Base-by-base conservation (phyloP, 805 yeast genomes). In the Metschnikowia baotianmanensis region DNA sequence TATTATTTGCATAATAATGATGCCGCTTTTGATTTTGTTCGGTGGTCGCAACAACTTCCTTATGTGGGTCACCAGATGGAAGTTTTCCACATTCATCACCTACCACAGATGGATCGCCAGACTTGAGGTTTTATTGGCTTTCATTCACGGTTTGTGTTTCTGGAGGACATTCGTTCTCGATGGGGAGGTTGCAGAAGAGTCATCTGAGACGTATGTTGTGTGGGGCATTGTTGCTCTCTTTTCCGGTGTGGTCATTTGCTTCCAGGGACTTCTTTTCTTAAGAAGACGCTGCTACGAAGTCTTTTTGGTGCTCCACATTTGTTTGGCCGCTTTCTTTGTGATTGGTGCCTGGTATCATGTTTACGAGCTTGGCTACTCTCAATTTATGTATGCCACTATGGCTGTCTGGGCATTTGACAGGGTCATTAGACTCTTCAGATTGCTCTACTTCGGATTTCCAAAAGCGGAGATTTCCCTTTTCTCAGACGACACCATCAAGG, bases 341-440 rank as follows among this genome's bases (percentile, higher is more conserved):
- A 16, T 52, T 16, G 60, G 60, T 1, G 46, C 55, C 4, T 57
- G 54, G 53, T 37, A 26, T 31, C 55, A 51, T 28, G 33, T 45
- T 12, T 36, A 39, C 16, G 45, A 31, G 23, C 43, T 47, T n/a
- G 48, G 53, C 0, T 67, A 61, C 35, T 54, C 54, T 16, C 50
- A 55, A 48, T 74, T 63, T n/a, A 48, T 55, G 41, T 78, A 76
- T 42, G 74, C 78, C 4, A 55, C 81, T 7, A 71, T 78, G 44
- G 82, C 78, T 0, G 67, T 87, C 7, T 88, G 96, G 96, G 53
- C 56, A 0, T 34, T 61, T 1, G 80, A 75, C 44, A 56, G 76
- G 27, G 13, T 63, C 1, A 41, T 63, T 32, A 51, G 80, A 36
- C 1, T 72, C 1, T 18, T 43, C 12, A 61, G 64, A 24, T 45